Conservation (phyloP, 805 yeast species). For the Lipomyces yamanashiensis region DNA sequence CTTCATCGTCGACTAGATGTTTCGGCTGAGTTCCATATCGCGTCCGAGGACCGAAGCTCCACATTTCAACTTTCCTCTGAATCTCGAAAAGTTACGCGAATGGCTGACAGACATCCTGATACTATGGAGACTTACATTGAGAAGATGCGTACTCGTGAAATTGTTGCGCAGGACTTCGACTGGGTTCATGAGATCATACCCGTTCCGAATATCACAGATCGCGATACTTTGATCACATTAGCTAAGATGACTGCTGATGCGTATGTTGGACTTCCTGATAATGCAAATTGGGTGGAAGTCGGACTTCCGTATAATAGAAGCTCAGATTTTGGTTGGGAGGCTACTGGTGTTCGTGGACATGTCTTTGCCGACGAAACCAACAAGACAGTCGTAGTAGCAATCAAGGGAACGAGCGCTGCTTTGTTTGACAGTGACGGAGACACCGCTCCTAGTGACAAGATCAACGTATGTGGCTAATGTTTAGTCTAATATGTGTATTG, state of each 20-base stretch:
- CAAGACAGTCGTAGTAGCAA: constrained; percentile 69
- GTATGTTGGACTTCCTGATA: constrained; percentile 75
- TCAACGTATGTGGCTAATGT: constrained; percentile 49
- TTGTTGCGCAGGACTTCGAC: constrained; percentile 27
- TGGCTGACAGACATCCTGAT: constrained; percentile 59
- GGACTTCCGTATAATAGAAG: constrained; percentile 36
- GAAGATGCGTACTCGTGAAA: neutral
- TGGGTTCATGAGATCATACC: constrained; percentile 37
- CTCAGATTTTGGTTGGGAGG: constrained; percentile 81
- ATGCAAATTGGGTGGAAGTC: constrained; percentile 88
- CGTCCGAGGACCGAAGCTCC: constrained; percentile 9
- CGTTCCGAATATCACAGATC: constrained; percentile 78
- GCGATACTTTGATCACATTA: constrained; percentile 69
- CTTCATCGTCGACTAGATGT: constrained; percentile 33
- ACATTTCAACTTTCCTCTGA: constrained; percentile 18
- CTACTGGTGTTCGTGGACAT: constrained; percentile 86
- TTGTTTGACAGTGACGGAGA: constrained; percentile 57
- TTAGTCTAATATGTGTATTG: neutral
- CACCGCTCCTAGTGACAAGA: constrained; percentile 79
- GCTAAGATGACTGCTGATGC: constrained; percentile 93
- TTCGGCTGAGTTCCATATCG: constrained; percentile 16
- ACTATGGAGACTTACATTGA: constrained; percentile 65
- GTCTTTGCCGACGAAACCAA: constrained; percentile 70
- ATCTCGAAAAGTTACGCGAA: constrained; percentile 41
- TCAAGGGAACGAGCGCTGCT: constrained; percentile 90